phyloP scores from a whole-genome alignment of 2,329 filamentous ascomycete species.

The Paraphoma sp. region DNA sequence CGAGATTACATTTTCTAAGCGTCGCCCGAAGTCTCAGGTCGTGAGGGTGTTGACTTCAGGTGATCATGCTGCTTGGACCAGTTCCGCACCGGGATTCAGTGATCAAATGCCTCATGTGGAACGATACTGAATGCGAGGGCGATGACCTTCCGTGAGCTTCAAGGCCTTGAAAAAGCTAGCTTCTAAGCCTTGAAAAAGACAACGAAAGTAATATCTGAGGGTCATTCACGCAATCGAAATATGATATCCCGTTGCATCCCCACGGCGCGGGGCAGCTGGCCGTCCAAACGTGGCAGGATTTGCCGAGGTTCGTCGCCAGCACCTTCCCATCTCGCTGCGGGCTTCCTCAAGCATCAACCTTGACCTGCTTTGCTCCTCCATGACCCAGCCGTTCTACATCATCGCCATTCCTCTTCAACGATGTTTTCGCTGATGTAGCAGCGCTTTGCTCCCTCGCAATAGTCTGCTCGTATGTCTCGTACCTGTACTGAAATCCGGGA shows the following conservation, averaged over 20 bases:
- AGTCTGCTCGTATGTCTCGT: slow-evolving; percentile 18
- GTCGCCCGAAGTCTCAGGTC: no score
- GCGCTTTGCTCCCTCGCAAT: slow-evolving; percentile 4
- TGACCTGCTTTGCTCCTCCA: not conserved
- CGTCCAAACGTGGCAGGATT: not conserved
- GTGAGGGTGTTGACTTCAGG: no score
- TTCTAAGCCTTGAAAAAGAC: no score
- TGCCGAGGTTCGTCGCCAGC: slow-evolving; percentile 3
- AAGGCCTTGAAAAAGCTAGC: no score
- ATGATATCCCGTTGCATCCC: not conserved
- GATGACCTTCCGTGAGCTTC: no score
- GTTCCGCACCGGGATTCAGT: no score
- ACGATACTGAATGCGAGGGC: no score
- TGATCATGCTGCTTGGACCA: no score
- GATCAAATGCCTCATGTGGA: no score
- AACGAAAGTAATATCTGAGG: no score
- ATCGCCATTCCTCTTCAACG: not conserved
- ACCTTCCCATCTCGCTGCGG: not conserved
- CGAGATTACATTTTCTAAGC: no score
- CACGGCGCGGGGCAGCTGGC: not conserved
- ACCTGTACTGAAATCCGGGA: slow-evolving; percentile 20
- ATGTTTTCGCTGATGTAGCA: not conserved
- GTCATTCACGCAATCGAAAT: no score
- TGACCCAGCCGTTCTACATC: not conserved
- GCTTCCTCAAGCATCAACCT: not conserved